These are phyloP conservation scores for Aureobasidium lini DNA, from an alignment of 2,329 filamentous ascomycete species.

Conservation along the genomic window DNA sequence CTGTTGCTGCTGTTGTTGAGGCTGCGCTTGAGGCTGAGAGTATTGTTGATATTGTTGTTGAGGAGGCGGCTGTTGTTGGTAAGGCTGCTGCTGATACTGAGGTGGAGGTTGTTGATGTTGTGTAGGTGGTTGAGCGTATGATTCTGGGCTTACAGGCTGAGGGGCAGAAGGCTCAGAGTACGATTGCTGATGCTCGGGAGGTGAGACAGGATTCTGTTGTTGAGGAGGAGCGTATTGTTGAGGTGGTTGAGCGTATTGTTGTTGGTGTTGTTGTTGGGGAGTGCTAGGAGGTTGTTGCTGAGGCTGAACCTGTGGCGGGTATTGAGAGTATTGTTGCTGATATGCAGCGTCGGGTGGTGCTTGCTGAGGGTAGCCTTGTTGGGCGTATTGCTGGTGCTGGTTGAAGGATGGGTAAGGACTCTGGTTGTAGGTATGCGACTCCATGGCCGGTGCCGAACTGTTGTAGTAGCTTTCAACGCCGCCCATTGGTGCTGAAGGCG, in stretches of 20 bases:
- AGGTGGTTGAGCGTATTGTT: slow-evolving; percentile 15
- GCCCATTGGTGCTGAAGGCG: slow-evolving; percentile 35
- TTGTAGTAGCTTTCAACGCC: slow-evolving; percentile 78
- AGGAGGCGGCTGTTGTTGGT: slow-evolving; percentile 22
- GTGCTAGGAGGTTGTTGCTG: slow-evolving; percentile 16
- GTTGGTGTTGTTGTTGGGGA: slow-evolving; percentile 20
- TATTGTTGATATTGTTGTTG: slow-evolving; percentile 22
- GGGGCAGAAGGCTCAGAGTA: slow-evolving; percentile 16
- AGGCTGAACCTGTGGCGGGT: slow-evolving; percentile 19
- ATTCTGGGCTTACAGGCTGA: slow-evolving; percentile 7
- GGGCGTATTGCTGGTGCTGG: slow-evolving; percentile 30
- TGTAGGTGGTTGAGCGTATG: slow-evolving; percentile 28
- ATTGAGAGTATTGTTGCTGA: slow-evolving; percentile 27
- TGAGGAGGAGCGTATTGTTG: slow-evolving; percentile 21
- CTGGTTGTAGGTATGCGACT: slow-evolving; percentile 44
- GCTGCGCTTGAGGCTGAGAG: slow-evolving; percentile 18
- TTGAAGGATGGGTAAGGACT: slow-evolving; percentile 44
- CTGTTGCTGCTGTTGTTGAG: slow-evolving; percentile 16
- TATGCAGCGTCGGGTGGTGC: slow-evolving; percentile 19
- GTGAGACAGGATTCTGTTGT: slow-evolving; percentile 26
- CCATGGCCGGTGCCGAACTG: slow-evolving; percentile 48
- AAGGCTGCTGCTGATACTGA: slow-evolving; percentile 18
- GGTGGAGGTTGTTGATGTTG: slow-evolving; percentile 20
- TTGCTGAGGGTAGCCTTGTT: slow-evolving; percentile 30
- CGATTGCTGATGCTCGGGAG: slow-evolving; percentile 30